Conservation (phyloP, 2,329 filamentous ascomycete species). For the Parastagonospora avenae region DNA sequence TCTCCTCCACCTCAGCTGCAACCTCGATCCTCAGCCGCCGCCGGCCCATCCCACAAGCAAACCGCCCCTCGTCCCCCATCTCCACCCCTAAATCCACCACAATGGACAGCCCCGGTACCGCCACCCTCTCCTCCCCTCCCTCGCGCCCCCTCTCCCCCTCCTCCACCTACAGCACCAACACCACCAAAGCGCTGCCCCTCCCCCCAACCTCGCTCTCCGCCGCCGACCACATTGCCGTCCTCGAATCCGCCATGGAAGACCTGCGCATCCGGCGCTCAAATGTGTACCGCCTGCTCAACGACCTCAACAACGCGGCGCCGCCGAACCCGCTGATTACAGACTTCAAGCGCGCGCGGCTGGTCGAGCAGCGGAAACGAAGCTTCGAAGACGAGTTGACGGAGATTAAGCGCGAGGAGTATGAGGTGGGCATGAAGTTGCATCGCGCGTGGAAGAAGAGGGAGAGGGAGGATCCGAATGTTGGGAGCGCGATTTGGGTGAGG, state of each 20-base stretch:
- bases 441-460: slow-evolving; percentile 48
- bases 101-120: slow-evolving; percentile 12
- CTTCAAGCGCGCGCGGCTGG: slow-evolving; percentile 39
- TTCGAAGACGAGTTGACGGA: slow-evolving; percentile 47
- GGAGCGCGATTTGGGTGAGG: slow-evolving; percentile 47
- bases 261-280: slow-evolving; percentile 45
- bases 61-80: slow-evolving; percentile 20
- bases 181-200: slow-evolving; percentile 45
- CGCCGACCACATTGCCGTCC: slow-evolving; percentile 42
- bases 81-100: slow-evolving; percentile 35
- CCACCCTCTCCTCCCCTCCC: slow-evolving; percentile 9
- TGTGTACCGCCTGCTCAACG: slow-evolving; percentile 42
- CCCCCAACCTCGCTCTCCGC: slow-evolving; percentile 43
- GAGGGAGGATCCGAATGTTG: slow-evolving; percentile 40
- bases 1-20: slow-evolving; percentile 31
- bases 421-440: slow-evolving; percentile 48
- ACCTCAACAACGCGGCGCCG: slow-evolving; percentile 42
- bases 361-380: slow-evolving; percentile 42
- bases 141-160: slow-evolving; percentile 23
- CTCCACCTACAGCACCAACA: slow-evolving; percentile 34
- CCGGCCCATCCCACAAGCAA: slow-evolving; percentile 34
- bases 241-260: slow-evolving; percentile 48
- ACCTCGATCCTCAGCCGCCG: slow-evolving; percentile 40
- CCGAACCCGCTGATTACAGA: slow-evolving; percentile 47
- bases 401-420: slow-evolving; percentile 46